Conservation (phyloP, 2,329 filamentous ascomycete species). For the Xylaria sp. region DNA sequence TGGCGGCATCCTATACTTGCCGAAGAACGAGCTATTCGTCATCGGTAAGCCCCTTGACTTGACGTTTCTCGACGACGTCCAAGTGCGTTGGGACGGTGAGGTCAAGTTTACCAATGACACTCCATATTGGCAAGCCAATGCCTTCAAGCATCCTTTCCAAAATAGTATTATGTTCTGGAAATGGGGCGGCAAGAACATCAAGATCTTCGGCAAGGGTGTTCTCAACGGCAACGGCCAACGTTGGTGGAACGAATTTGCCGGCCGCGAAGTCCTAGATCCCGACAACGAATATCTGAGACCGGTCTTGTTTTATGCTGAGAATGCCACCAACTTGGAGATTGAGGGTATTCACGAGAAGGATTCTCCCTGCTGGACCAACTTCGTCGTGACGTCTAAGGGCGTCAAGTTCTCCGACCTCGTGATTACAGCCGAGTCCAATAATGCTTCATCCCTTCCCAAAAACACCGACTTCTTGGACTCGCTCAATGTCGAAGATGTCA, state of each 20-base stretch:
- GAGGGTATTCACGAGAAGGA: slow-evolving; percentile 64
- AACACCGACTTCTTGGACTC: slow-evolving; percentile 70
- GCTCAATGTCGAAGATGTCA: slow-evolving; percentile 60
- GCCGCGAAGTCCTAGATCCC: slow-evolving; percentile 54
- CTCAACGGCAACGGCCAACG: slow-evolving; percentile 60
- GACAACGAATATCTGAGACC: slow-evolving; percentile 63
- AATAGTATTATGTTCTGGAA: slow-evolving; percentile 67
- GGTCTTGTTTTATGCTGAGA: slow-evolving; percentile 66
- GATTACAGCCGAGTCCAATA: slow-evolving; percentile 58
- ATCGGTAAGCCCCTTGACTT: slow-evolving; percentile 65
- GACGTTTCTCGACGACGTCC: slow-evolving; percentile 62
- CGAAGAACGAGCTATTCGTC: slow-evolving; percentile 59
- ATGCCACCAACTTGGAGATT: slow-evolving; percentile 62
- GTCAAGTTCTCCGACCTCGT: slow-evolving; percentile 59
- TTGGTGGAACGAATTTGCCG: slow-evolving; percentile 51
- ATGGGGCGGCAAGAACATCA: slow-evolving; percentile 66
- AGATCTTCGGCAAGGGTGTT: slow-evolving; percentile 61
- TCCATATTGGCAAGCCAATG: slow-evolving; percentile 50
- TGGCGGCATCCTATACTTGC: slow-evolving; percentile 61
- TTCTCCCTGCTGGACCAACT: slow-evolving; percentile 69
- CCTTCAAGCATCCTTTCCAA: slow-evolving; percentile 50
- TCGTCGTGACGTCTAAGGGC: slow-evolving; percentile 62
- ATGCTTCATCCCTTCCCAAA: slow-evolving; percentile 53
- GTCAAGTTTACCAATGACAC: slow-evolving; percentile 54
- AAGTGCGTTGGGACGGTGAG: slow-evolving; percentile 64